Evolutionary conservation across 495 filamentous ascomycete species (phyloP).

Genomic region (Penicillium antarcticum): DNA sequence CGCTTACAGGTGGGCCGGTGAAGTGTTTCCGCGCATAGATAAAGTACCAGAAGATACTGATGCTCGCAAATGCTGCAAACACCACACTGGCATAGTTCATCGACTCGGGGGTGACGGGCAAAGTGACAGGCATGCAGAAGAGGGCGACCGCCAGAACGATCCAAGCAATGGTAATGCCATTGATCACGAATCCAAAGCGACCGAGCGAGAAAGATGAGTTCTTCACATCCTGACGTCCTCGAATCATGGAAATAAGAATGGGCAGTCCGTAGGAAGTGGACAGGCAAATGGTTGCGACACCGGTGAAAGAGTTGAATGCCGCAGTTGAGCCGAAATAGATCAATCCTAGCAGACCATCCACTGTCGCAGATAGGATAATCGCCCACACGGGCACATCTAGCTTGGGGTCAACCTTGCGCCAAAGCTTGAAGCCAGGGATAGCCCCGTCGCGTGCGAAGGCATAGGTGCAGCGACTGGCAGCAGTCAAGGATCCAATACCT

Average conservation of each 20-base stretch:
- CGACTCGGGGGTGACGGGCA: constrained; percentile 42
- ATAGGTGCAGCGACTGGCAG: constrained; percentile 71
- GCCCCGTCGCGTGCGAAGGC: constrained; percentile 67
- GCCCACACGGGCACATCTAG: constrained; percentile 57
- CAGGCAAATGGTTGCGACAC: constrained; percentile 63
- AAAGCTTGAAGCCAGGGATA: constrained; percentile 64
- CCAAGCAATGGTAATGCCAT: constrained; percentile 47
- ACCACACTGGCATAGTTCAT: constrained; percentile 66
- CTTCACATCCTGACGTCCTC: constrained; percentile 45
- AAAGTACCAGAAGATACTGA: constrained; percentile 64
- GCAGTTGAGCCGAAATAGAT: constrained; percentile 62
- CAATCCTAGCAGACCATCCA: constrained; percentile 55
- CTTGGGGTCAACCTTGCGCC: constrained; percentile 53
- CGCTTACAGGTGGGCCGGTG: constrained; percentile 58
- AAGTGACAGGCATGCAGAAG: constrained; percentile 54
- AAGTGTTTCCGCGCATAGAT: constrained; percentile 68
- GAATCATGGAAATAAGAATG: constrained; percentile 56
- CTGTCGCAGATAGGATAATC: constrained; percentile 51
- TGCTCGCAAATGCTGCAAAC: constrained; percentile 56
- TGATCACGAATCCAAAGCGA: constrained; percentile 50
- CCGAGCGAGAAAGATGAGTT: constrained; percentile 49
- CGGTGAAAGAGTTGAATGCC: constrained; percentile 65
- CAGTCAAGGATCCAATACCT: constrained; percentile 67
- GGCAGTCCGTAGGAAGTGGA: constrained; percentile 61
- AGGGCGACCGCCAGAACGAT: constrained; percentile 49